These are phyloP conservation scores for Evansstolkia leycettana DNA, from an alignment of 495 filamentous ascomycete genomes.

Conservation along the genomic window DNA sequence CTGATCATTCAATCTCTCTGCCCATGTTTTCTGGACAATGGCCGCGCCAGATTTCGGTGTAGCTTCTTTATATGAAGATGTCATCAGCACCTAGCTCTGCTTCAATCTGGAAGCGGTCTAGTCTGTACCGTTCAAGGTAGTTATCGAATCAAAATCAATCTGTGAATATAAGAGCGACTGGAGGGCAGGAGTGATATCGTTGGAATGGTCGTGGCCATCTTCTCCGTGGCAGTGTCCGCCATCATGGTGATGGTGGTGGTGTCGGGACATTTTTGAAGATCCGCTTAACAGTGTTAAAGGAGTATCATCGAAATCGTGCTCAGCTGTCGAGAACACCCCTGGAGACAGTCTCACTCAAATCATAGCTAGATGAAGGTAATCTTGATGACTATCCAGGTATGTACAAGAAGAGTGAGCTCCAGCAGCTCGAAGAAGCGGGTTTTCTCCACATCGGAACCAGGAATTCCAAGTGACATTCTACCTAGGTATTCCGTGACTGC, in stretches of 20 bases:
- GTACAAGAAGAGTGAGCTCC: too few species aligned
- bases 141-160: slow-evolving; percentile 77
- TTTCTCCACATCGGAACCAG: too few species aligned
- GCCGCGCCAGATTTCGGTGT: slow-evolving; percentile 51
- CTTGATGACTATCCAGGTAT: too few species aligned
- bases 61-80: slow-evolving; percentile 29
- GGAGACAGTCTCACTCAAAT: too few species aligned
- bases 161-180: slow-evolving; percentile 82
- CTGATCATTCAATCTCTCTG: slow-evolving; percentile 54
- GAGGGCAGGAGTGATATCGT: slow-evolving; percentile 81
- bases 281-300: too few species aligned
- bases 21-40: slow-evolving; percentile 85
- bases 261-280: slow-evolving; percentile 22
- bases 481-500: too few species aligned
- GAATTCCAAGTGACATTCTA: too few species aligned
- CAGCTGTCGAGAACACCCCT: too few species aligned
- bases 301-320: too few species aligned
- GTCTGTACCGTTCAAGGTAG: slow-evolving; percentile 60
- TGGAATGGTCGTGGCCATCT: slow-evolving; percentile 61
- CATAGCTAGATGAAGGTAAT: too few species aligned
- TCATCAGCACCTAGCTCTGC: slow-evolving; percentile 7
- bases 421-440: too few species aligned
- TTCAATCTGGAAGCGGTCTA: background rate
- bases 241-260: slow-evolving; percentile 30
- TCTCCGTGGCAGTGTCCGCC: slow-evolving; percentile 30